These are phyloP conservation scores for Thielaviopsis ethacetica DNA, from an alignment of 2,329 filamentous ascomycete species.

Conservation along the genomic window DNA sequence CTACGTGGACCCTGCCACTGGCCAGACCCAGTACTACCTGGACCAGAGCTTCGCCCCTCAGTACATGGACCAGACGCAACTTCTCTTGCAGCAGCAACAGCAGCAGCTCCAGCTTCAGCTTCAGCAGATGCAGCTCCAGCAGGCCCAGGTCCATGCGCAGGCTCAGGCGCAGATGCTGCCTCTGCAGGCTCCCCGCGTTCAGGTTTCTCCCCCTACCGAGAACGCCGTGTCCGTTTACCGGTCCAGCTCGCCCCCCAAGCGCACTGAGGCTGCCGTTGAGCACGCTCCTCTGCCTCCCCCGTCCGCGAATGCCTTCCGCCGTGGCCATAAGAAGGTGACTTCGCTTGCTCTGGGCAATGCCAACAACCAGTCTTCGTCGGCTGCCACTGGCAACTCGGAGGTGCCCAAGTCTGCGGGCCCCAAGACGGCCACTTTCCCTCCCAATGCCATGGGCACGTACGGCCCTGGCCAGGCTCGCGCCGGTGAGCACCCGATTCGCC, in stretches of 20 bases:
- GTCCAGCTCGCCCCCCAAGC: conserved; percentile 49
- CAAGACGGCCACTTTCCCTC: conserved; percentile 69
- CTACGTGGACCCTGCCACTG: conserved; percentile 73
- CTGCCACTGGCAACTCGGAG: conserved; percentile 24
- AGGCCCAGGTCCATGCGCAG: conserved; percentile 19
- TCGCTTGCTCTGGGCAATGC: conserved; percentile 42
- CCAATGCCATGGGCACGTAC: conserved; percentile 70
- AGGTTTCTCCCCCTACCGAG: conserved; percentile 66
- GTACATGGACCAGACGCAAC: conserved; percentile 19
- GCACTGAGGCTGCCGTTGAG: conserved; percentile 53
- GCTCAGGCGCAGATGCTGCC: conserved; percentile 15
- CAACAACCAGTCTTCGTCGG: conserved; percentile 33
- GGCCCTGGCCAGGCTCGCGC: conserved; percentile 84
- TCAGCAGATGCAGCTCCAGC: conserved; percentile 22
- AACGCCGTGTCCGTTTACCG: conserved; percentile 35
- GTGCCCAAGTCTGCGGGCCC: conserved; percentile 43
- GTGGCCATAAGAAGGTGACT: conserved; percentile 78
- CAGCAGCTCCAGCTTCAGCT: conserved; percentile 27
- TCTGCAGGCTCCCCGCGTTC: conserved; percentile 47
- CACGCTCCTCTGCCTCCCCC: conserved; percentile 62
- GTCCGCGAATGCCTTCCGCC: conserved; percentile 81
- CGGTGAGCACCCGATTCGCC: conserved; percentile 84
- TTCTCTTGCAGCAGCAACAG: conserved; percentile 27
- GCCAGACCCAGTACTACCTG: conserved; percentile 67
- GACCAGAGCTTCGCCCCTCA: conserved; percentile 42